Evolutionary conservation across 495 filamentous ascomycete species (phyloP).

Genomic region (Penicillium roqueforti): DNA sequence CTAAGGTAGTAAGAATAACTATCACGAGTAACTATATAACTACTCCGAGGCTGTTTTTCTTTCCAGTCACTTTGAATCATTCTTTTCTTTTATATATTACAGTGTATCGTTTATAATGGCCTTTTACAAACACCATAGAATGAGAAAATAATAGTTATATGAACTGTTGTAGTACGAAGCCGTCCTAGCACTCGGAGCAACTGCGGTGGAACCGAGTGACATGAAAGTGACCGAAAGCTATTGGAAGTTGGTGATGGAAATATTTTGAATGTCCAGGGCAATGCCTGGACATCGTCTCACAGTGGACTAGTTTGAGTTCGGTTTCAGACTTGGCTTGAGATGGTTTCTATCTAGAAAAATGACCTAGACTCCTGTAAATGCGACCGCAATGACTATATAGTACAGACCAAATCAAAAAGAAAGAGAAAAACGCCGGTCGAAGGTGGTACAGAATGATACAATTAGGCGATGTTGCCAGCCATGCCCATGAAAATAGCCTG

Average conservation of each 20-base stretch:
- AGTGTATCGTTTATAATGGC: not conserved
- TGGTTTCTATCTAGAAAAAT: constrained; percentile 2
- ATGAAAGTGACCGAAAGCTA: not conserved
- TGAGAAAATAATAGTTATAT: not conserved
- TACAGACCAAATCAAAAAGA: constrained; percentile 15
- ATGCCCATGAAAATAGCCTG: constrained; percentile 96
- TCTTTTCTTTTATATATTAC: not conserved
- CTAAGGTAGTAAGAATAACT: not conserved
- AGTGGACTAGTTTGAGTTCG: not conserved
- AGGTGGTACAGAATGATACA: constrained; percentile 24
- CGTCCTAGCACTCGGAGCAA: constrained; percentile 1
- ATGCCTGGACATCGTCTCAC: not conserved
- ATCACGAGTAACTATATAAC: not conserved
- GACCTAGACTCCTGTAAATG: constrained; percentile 18
- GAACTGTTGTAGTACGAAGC: not conserved
- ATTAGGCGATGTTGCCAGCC: constrained; percentile 75
- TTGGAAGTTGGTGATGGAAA: not conserved
- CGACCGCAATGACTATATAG: constrained; percentile 14
- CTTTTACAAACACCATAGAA: no score
- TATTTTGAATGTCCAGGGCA: not conserved
- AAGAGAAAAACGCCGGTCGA: constrained; percentile 11
- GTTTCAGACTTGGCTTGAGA: not conserved
- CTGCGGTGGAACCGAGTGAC: constrained; percentile 2
- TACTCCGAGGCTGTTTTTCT: not conserved
- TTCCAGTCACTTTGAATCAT: not conserved